A percentile compares a stretch with the other conserved stretches of the same genome.
Conservation (phyloP, 192 early-diverging fungal species). For the Backusella luteola region DNA sequence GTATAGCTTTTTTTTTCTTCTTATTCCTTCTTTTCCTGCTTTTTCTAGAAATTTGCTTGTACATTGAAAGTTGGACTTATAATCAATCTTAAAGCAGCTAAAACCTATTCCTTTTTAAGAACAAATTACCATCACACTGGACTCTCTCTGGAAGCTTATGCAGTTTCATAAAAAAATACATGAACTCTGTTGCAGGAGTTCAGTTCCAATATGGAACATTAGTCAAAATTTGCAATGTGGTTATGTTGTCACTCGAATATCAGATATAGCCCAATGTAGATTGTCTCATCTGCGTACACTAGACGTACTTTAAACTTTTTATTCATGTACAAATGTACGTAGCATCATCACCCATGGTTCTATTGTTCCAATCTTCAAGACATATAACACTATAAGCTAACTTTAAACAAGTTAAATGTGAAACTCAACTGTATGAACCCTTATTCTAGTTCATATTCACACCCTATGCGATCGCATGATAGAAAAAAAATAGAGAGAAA, state of each 20-base stretch:
- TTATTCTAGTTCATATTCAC: background rate
- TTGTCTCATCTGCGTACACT: background rate
- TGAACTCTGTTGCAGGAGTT: background rate
- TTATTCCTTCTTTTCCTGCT: background rate
- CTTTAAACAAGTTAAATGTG: background rate
- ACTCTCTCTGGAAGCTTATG: background rate
- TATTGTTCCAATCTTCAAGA: background rate
- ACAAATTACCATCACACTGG: background rate
- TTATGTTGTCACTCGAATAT: background rate
- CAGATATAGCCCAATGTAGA: background rate
- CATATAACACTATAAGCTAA: background rate
- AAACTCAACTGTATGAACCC: background rate
- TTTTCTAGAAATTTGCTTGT: background rate
- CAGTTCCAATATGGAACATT: background rate
- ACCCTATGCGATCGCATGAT: background rate
- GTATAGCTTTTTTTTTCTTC: background rate
- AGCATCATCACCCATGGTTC: background rate
- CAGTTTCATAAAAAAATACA: background rate
- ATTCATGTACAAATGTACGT: background rate
- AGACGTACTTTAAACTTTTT: background rate
- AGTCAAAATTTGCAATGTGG: background rate
- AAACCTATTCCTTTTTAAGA: background rate
- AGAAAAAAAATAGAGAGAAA: background rate
- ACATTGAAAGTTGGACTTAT: background rate
- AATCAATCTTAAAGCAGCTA: background rate